phyloP scores from a whole-genome alignment of 257 asterid species.

The Plantago major region DNA sequence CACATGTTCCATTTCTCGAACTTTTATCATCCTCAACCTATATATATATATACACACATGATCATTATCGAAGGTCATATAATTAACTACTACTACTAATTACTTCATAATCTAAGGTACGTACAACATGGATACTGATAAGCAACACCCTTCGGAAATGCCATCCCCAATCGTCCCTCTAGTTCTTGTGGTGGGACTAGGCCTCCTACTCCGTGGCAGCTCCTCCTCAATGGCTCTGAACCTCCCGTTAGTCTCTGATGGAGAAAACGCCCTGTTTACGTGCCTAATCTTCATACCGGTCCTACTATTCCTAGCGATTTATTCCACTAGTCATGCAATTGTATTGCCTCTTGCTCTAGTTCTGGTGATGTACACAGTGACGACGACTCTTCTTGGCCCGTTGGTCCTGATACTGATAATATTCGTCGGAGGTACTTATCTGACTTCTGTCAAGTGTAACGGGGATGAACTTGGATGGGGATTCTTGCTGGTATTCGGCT shows the following conservation, averaged over 20 bases:
- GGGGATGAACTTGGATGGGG: slow-evolving; percentile 49
- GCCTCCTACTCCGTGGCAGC: slow-evolving; percentile 54
- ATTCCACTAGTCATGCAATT: slow-evolving; percentile 39
- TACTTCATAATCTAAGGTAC: no score
- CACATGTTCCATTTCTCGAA: no score
- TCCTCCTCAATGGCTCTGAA: slow-evolving; percentile 30
- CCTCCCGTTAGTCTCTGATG: slow-evolving; percentile 36
- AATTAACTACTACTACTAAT: neutral
- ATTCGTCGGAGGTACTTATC: slow-evolving; percentile 33
- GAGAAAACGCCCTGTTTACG: slow-evolving; percentile 44
- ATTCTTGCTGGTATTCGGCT: slow-evolving; percentile 33
- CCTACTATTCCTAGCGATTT: slow-evolving; percentile 33
- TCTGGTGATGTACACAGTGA: slow-evolving; percentile 43
- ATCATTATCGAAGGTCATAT: neutral
- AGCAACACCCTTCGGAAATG: slow-evolving; percentile 16
- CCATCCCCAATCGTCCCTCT: slow-evolving; percentile 68
- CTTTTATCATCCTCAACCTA: neutral
- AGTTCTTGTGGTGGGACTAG: slow-evolving; percentile 44
- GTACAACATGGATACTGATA: slow-evolving; percentile 19
- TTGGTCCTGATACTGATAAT: slow-evolving; percentile 43
- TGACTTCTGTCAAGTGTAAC: slow-evolving; percentile 28
- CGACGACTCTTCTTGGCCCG: slow-evolving; percentile 64
- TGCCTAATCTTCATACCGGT: slow-evolving; percentile 44
- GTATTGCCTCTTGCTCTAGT: slow-evolving; percentile 43
- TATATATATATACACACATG: neutral